phyloP scores from a whole-genome alignment of 1,139 yeast genomes.

The Pneumocystis sp. region DNA sequence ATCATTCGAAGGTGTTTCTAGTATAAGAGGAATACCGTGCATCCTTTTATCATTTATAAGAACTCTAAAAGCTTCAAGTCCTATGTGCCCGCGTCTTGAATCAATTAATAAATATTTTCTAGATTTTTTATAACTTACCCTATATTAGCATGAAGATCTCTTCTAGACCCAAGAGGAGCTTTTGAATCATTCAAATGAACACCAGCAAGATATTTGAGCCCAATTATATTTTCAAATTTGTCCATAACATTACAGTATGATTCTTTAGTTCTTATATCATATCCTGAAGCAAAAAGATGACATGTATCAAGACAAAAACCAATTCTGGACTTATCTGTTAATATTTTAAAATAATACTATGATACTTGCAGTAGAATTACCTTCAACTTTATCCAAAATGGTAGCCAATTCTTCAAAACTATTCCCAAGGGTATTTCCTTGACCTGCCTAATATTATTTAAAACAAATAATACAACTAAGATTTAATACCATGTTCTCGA shows the following conservation, averaged over 20 bases:
- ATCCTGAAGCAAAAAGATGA: conserved; percentile 51
- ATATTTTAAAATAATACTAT: conserved; percentile 52
- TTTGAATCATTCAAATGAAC: conserved; percentile 88
- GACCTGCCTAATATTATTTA: conserved; percentile 45
- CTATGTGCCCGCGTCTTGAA: conserved; percentile 55
- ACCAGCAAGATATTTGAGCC: conserved; percentile 59
- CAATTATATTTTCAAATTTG: conserved; percentile 56
- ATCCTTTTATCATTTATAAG: conserved; percentile 56
- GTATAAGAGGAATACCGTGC: conserved; percentile 56
- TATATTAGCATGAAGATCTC: conserved; percentile 80
- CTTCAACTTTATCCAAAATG: conserved; percentile 66
- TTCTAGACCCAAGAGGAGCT: conserved; percentile 77
- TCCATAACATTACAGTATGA: conserved; percentile 54
- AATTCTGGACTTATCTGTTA: neutral
- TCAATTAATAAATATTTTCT: neutral
- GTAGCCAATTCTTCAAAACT: conserved; percentile 56
- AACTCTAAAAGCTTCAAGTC: conserved; percentile 66
- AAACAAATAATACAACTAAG: neutral
- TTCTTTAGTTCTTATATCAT: conserved; percentile 53
- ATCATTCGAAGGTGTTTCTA: conserved; percentile 66
- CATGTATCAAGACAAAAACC: conserved; percentile 8
- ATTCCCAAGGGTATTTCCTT: conserved; percentile 80
- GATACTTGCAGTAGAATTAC: conserved; percentile 44
- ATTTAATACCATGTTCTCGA: conserved; percentile 59
- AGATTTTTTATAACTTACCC: conserved; percentile 29